These are phyloP conservation scores for Diaporthe caulivora DNA, from an alignment of 2,329 filamentous ascomycete species.

Conservation along the genomic window DNA sequence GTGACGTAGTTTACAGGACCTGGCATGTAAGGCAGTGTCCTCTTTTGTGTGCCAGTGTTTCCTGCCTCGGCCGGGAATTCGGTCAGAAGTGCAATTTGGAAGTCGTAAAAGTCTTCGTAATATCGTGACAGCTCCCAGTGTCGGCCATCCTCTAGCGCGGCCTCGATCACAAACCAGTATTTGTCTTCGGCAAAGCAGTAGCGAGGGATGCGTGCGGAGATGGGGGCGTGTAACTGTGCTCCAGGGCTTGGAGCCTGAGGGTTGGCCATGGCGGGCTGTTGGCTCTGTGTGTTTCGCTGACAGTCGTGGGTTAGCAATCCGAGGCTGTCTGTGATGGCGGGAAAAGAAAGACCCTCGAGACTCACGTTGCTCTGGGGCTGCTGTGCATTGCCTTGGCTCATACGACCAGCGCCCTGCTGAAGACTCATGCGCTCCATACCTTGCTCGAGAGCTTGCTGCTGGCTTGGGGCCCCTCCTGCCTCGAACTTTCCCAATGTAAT, in stretches of 20 bases:
- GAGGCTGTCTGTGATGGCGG: neutral
- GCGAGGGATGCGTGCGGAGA: slow-evolving; percentile 86
- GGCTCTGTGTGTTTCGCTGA: slow-evolving; percentile 52
- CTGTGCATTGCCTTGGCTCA: slow-evolving; percentile 60
- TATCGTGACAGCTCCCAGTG: slow-evolving; percentile 95
- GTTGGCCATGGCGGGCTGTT: slow-evolving; percentile 47
- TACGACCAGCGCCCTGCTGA: slow-evolving; percentile 62
- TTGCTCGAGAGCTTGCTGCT: slow-evolving; percentile 70
- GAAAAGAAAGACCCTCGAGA: slow-evolving; percentile 34
- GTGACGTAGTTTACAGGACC: slow-evolving; percentile 98
- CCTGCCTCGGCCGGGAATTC: slow-evolving; percentile 94
- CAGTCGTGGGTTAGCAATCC: slow-evolving; percentile 43
- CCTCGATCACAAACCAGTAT: slow-evolving; percentile 98
- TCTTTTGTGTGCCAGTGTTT: slow-evolving; percentile 81
- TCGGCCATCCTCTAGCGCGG: slow-evolving; percentile 87
- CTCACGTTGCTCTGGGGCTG: slow-evolving; percentile 60
- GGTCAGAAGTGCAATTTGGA: slow-evolving; percentile 94
- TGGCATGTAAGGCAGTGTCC: slow-evolving; percentile 95
- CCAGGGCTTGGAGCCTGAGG: slow-evolving; percentile 54
- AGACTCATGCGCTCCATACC: slow-evolving; percentile 86
- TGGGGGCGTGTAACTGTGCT: slow-evolving; percentile 77
- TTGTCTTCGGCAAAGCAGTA: slow-evolving; percentile 98
- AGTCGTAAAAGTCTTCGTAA: slow-evolving; percentile 99
- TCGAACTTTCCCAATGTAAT: slow-evolving; percentile 96
- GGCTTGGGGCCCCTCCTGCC: slow-evolving; percentile 56